Conservation (phyloP, 495 filamentous ascomycete species). For the Xylaria nigripes region DNA sequence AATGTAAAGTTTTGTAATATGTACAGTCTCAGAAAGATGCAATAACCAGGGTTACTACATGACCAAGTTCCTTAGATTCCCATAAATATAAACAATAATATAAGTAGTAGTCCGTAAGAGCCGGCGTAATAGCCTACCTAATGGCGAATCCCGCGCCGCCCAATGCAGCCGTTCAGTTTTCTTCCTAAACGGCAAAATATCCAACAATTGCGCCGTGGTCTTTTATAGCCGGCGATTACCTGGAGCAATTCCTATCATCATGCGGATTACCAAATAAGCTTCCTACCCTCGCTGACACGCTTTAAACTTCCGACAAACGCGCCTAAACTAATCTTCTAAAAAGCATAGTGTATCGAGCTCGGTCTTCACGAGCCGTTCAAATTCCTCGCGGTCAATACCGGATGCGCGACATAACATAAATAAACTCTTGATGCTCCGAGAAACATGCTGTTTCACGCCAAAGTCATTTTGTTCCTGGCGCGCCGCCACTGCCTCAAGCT, state of each 20-base stretch:
- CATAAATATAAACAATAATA: too few relatives aligned
- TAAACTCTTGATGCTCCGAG: conserved; percentile 79
- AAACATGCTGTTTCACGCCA: conserved; percentile 82
- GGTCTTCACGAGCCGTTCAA: conserved; percentile 68
- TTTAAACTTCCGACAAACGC: neutral
- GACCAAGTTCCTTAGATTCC: too few relatives aligned
- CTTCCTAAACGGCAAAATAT: neutral
- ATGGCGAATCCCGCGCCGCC: conserved; percentile 1
- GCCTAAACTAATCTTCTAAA: conserved; percentile 62
- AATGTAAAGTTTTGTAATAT: too few relatives aligned
- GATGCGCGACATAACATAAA: conserved; percentile 69
- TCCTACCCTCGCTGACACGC: neutral
- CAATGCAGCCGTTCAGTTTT: conserved; percentile 5
- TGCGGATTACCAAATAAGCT: neutral
- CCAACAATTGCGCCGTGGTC: neutral
- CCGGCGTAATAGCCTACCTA: neutral
- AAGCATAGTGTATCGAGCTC: conserved; percentile 73
- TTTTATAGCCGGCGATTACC: neutral
- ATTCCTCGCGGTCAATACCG: conserved; percentile 77
- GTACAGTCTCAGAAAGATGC: too few relatives aligned
- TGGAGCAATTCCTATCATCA: neutral
- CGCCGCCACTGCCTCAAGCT: conserved; percentile 56
- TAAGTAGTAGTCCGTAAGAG: too few relatives aligned
- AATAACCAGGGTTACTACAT: too few relatives aligned
- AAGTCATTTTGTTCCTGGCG: conserved; percentile 61